Base-by-base conservation (phyloP, 202 grass and related monocot genomes). In the Musa balbisiana region DNA sequence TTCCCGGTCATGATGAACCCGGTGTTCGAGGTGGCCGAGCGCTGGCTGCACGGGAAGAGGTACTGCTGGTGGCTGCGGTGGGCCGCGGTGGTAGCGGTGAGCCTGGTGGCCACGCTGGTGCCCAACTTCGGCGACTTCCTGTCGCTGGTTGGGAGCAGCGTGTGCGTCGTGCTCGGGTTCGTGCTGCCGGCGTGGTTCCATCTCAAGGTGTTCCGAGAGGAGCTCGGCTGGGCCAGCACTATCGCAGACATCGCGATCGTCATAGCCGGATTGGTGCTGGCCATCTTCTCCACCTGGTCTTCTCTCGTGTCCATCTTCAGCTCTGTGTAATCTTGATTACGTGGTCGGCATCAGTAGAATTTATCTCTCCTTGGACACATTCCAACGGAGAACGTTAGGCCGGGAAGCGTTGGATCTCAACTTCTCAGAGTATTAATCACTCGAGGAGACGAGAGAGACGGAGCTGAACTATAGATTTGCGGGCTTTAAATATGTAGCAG, bases 1-100 rank as follows among this genome's bases (percentile, higher is more conserved):
- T 84, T 97, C 83, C 90, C 94, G 16, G 84, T 97, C 12, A 91
- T 91, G 90, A 97, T 97, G 94, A 88, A 97, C 79, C 90, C 94
- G 0, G 90, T 93, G 1, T 97, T 86, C 76, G 94, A 97, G 90
- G 88, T 97, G 55, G 86, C 88, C 49, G 94, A 97, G 88, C 85
- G 94, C 15, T 87, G 90, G 79, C 78, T 91, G 79, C 79, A 64
- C 75, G 76, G 86, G 51, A 97, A 85, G 66, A 84, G 82, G 11
- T 97, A 91, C 85, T 84, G 84, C 63, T 89, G 84, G 82, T 97
- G 86, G 94, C 85, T 97, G 69, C 84, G 93, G 25, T 97, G 93
- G 84, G 25, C 71, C 9, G 76, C 89, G 54, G 93, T 97, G 53
- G 50, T 87, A 3, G 33, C 69, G 66, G 93, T 97, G n/a, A 87